Conservation (phyloP, 805 yeast species). For the Starmerella apis region DNA sequence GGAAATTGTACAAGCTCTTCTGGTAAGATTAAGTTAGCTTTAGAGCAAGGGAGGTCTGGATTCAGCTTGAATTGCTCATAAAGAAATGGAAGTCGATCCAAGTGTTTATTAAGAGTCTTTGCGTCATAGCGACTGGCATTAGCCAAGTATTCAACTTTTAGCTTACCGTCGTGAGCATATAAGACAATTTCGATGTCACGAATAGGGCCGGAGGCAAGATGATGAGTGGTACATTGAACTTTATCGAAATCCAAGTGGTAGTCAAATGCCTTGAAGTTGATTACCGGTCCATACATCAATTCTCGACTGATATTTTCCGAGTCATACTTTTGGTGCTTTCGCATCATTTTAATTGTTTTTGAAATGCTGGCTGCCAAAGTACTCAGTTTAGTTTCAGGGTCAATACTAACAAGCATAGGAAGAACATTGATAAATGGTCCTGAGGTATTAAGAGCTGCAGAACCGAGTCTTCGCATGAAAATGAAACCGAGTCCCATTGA, state of each 20-base stretch:
- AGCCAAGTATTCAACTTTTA: conserved; percentile 16
- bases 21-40: conserved; percentile 1
- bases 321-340: conserved; percentile 16
- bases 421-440: conserved; percentile 20
- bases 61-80: conserved; percentile 6
- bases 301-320: conserved; percentile 16
- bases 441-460: conserved; percentile 13
- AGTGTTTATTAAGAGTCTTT: conserved; percentile 3
- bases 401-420: conserved; percentile 9
- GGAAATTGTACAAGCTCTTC: not conserved
- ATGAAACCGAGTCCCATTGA: conserved; percentile 15
- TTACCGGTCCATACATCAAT: conserved; percentile 15
- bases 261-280: conserved; percentile 19
- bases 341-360: conserved; percentile 2
- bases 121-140: conserved; percentile 13
- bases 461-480: conserved; percentile 19
- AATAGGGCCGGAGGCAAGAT: conserved; percentile 19
- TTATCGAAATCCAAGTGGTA: conserved; percentile 14
- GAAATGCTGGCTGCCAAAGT: not conserved
- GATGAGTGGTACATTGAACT: conserved; percentile 10
- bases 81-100: conserved; percentile 8
- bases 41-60: not conserved
- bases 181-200: conserved; percentile 17
- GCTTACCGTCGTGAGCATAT: not conserved
- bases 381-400: not conserved